Evolutionary conservation across 164 flowering plant species (phyloP).

Genomic region (Brasenia schreberi): DNA sequence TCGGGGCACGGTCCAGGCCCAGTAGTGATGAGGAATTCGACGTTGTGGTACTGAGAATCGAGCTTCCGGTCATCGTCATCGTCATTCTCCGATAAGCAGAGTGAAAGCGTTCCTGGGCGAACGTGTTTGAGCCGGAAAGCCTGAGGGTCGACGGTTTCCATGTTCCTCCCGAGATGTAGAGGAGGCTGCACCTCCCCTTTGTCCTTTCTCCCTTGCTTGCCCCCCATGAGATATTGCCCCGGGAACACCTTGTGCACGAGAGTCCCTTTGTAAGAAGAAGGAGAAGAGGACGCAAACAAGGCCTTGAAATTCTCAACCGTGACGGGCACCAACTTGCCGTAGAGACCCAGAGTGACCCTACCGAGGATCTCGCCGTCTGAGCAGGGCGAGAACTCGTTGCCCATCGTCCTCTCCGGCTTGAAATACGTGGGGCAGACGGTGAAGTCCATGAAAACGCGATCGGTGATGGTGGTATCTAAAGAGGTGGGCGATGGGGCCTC

Average conservation of each 20-base stretch:
- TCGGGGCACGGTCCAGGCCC: conserved; percentile 93
- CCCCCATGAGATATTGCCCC: conserved; percentile 74
- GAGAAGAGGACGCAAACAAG: conserved; percentile 47
- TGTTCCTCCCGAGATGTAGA: conserved; percentile 33
- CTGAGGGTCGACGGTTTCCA: conserved; percentile 50
- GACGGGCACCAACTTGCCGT: conserved; percentile 66
- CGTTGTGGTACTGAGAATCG: conserved; percentile 66
- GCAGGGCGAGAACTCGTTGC: conserved; percentile 29
- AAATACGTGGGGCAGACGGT: conserved; percentile 65
- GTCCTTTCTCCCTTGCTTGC: conserved; percentile 64
- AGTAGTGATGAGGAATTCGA: conserved; percentile 92
- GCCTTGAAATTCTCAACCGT: conserved; percentile 83
- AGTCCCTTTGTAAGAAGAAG: conserved; percentile 67
- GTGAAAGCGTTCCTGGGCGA: conserved; percentile 54
- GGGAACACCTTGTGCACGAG: conserved; percentile 77
- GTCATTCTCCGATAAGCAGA: conserved; percentile 82
- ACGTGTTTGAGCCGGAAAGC: conserved; percentile 58
- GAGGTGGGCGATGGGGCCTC: conserved; percentile 17
- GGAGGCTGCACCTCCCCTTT: conserved; percentile 60
- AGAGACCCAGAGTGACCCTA: conserved; percentile 81
- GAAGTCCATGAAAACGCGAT: conserved; percentile 83
- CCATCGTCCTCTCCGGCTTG: conserved; percentile 37
- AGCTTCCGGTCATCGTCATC: conserved; percentile 73
- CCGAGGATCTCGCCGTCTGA: conserved; percentile 57
- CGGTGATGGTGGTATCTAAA: conserved; percentile 79